Percentiles rank a stretch among this genome's conserved stretches.
Evolutionary conservation across 2,329 filamentous ascomycete genomes (phyloP).

Genomic region (Cladosporium sp.): DNA sequence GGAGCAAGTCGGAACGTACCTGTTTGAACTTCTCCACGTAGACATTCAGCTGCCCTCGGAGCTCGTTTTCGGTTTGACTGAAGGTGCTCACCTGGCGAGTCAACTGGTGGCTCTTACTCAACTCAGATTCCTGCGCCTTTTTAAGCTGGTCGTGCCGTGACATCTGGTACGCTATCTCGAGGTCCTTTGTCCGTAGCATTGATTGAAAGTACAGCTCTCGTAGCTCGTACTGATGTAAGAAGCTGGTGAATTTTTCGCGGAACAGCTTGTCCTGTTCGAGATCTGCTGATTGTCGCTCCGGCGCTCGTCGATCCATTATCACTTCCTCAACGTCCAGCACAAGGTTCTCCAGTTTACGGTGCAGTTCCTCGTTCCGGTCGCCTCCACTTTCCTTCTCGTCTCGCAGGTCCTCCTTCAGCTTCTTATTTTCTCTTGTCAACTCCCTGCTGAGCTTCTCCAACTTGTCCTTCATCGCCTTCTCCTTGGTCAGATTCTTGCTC

Average conservation of each 20-base stretch:
- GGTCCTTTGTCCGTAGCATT: slow-evolving; percentile 87
- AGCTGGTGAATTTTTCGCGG: slow-evolving; percentile 83
- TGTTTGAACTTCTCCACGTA: slow-evolving; percentile 99
- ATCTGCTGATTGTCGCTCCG: slow-evolving; percentile 77
- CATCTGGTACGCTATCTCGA: slow-evolving; percentile 90
- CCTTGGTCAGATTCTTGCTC: slow-evolving; percentile 85
- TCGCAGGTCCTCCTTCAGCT: slow-evolving; percentile 90
- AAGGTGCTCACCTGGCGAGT: slow-evolving; percentile 93
- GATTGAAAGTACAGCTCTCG: slow-evolving; percentile 93
- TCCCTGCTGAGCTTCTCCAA: slow-evolving; percentile 94
- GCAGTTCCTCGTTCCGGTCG: slow-evolving; percentile 77
- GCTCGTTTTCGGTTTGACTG: slow-evolving; percentile 90
- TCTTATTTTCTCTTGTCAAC: slow-evolving; percentile 95
- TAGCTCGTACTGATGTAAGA: slow-evolving; percentile 95
- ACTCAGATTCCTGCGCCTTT: slow-evolving; percentile 81
- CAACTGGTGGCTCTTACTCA: slow-evolving; percentile 76
- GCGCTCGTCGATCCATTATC: slow-evolving; percentile 82
- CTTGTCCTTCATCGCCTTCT: slow-evolving; percentile 89
- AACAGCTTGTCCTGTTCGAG: slow-evolving; percentile 86
- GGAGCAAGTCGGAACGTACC: slow-evolving; percentile 55
- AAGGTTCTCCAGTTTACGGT: slow-evolving; percentile 79
- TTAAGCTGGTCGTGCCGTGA: slow-evolving; percentile 87
- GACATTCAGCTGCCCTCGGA: slow-evolving; percentile 93
- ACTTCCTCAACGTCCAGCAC: slow-evolving; percentile 84
- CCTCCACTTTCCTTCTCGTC: slow-evolving; percentile 85